These are phyloP conservation scores for Gossypium armourianum DNA, from an alignment of 441 rosid genomes.

Conservation along the genomic window DNA sequence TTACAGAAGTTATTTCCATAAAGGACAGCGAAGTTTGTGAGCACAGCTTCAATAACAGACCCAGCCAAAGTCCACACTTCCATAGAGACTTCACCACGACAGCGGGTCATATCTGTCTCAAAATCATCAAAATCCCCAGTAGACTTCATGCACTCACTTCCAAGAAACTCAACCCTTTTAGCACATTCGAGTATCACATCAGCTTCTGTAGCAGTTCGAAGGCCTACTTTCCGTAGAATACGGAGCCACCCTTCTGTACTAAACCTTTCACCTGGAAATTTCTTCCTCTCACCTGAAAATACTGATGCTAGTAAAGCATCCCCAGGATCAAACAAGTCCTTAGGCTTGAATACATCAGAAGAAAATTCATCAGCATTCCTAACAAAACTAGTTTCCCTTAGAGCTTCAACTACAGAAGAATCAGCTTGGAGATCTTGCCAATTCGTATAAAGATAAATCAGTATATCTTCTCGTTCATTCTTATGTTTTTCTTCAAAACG, in stretches of 20 bases:
- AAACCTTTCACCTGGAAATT: slow-evolving; percentile 97
- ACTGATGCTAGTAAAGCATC: slow-evolving; percentile 77
- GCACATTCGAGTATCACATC: slow-evolving; percentile 92
- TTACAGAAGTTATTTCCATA: slow-evolving; percentile 77
- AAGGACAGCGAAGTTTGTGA: slow-evolving; percentile 73
- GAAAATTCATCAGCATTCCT: slow-evolving; percentile 72
- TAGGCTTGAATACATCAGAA: slow-evolving; percentile 51
- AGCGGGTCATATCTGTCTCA: slow-evolving; percentile 35
- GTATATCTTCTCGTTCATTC: slow-evolving; percentile 70
- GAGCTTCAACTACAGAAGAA: slow-evolving; percentile 65
- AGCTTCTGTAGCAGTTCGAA: slow-evolving; percentile 62
- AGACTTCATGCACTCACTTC: slow-evolving; percentile 45
- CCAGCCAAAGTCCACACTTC: slow-evolving; percentile 80
- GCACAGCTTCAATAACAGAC: slow-evolving; percentile 74
- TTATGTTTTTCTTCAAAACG: slow-evolving; percentile 63
- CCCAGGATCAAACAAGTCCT: slow-evolving; percentile 80
- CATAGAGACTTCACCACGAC: slow-evolving; percentile 48
- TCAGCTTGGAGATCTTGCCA: slow-evolving; percentile 72
- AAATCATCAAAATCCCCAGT: slow-evolving; percentile 48
- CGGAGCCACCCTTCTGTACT: slow-evolving; percentile 72
- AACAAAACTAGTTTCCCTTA: slow-evolving; percentile 75
- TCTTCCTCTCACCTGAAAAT: slow-evolving; percentile 73
- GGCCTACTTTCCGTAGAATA: slow-evolving; percentile 74
- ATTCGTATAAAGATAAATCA: slow-evolving; percentile 54
- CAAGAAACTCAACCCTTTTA: slow-evolving; percentile 67